Evolutionary conservation across 306 rosid species (phyloP).

Genomic region (Malus sieversii): DNA sequence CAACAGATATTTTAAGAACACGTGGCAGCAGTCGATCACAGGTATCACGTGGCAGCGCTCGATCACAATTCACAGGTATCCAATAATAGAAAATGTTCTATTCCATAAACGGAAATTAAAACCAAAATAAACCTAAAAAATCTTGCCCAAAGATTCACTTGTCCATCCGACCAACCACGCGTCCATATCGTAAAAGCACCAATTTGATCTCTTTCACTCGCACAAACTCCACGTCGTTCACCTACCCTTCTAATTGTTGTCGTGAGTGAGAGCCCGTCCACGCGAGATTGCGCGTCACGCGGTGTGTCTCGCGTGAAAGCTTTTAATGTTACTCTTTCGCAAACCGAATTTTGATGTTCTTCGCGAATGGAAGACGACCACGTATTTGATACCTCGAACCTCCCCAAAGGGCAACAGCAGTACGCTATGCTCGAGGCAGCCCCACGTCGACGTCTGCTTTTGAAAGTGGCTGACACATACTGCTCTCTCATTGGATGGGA

Average conservation of each 20-base stretch:
- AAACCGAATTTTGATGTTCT: constrained; percentile 3
- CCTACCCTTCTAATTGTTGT: too few species aligned
- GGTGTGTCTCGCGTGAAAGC: fast-evolving
- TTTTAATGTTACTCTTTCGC: fast-evolving
- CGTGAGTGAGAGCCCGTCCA: fast-evolving
- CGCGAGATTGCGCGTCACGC: neutral
- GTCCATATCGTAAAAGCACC: constrained; percentile 2
- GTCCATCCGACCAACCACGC: constrained; percentile 13
- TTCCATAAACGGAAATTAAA: neutral
- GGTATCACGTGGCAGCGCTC: neutral
- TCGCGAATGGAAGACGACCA: constrained; percentile 17
- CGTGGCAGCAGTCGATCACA: too few species aligned
- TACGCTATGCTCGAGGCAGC: constrained; percentile 8
- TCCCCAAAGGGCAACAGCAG: constrained; percentile 1
- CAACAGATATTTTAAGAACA: too few species aligned
- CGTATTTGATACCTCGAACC: constrained; percentile 35
- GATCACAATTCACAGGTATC: neutral
- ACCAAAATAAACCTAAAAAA: constrained; percentile 6
- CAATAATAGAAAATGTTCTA: neutral
- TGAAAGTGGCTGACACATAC: constrained; percentile 40
- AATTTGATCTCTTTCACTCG: neutral
- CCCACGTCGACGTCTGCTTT: constrained; percentile 39
- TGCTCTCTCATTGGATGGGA: constrained; percentile 10
- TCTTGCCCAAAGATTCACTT: constrained; percentile 28
- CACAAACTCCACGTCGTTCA: neutral